Evolutionary conservation across 495 filamentous ascomycete genomes (phyloP), one percentile per base, ranked within the genome.

Genomic region (Clavariopsis aquatica): DNA sequence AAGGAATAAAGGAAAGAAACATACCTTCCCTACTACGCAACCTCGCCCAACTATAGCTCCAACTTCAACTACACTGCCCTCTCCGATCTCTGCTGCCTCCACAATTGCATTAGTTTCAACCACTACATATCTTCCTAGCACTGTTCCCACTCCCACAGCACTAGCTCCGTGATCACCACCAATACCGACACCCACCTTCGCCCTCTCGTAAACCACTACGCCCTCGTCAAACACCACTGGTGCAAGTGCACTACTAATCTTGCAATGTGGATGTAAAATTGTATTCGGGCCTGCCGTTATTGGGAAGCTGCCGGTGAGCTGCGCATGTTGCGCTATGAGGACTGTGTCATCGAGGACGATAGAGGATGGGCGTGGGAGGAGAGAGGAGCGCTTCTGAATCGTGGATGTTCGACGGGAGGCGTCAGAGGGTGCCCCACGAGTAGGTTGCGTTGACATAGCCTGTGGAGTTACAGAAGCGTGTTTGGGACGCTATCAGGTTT

Each of bases 201-300:
- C 82, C 76, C 73, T 73, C 77, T 96, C 92, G 64, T 85, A 83
- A 49, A 96, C 82, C 34, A 94, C 87, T 73, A 88, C 90, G 38
- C 84, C 80, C 12, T 86, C 83, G 0, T 89, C 90, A 49, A 96
- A 83, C 9, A 79, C 83, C 31, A 96, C 83, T 22, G 87, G 84
- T 0, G 89, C 92, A 49, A 83, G 78, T 41, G 81, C 78, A 1
- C 89, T 85, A 69, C 87, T 85, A 68, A 96, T 78, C 52, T 83
- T 81, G 0, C 85, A 82, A 60, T 91, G 88, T 1, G 92, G 92
- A 76, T 96, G 92, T 59, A 96, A 78, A n/a, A 96, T 83, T 17
- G 84, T 86, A 71, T 89, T 84, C 34, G 83, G 77, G 62, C 84
- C 84, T 68, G 96, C 84, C 45, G 80, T 84, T 60, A 96, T 88